These are phyloP conservation scores for Fusarium sp. DNA, from an alignment of 2,329 filamentous ascomycete species.

Conservation along the genomic window DNA sequence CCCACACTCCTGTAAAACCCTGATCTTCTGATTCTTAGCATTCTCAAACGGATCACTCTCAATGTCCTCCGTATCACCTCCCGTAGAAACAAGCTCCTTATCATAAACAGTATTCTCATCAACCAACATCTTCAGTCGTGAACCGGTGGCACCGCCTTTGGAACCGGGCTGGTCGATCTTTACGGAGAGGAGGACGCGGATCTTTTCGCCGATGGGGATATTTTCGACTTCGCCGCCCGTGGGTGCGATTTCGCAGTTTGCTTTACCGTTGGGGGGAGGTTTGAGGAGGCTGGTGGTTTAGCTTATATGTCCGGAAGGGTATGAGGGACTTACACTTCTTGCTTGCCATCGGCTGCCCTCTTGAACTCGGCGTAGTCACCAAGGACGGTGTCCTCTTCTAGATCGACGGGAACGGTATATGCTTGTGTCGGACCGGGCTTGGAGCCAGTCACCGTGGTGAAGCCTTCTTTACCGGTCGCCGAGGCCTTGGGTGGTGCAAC, in stretches of 20 bases:
- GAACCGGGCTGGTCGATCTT: background rate
- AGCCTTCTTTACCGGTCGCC: background rate
- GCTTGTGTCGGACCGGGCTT: background rate
- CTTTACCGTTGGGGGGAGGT: constrained; percentile 4
- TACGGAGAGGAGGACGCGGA: background rate
- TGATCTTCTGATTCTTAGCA: constrained; percentile 13
- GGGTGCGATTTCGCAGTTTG: constrained; percentile 3
- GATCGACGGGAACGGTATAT: background rate
- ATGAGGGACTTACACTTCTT: constrained; percentile 8
- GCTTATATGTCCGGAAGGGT: too few relatives aligned
- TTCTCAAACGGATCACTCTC: constrained; percentile 8
- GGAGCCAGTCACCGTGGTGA: constrained; percentile 5
- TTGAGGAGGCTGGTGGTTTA: background rate
- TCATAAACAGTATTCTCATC: constrained; percentile 3
- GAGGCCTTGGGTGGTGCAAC: background rate
- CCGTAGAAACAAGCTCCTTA: background rate
- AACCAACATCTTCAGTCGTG: constrained; percentile 7
- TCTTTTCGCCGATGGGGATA: background rate
- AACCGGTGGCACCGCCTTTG: background rate
- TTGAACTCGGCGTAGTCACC: constrained; percentile 16
- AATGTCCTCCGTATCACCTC: background rate
- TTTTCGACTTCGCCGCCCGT: background rate
- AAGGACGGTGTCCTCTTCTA: background rate
- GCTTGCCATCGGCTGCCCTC: background rate
- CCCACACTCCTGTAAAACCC: constrained; percentile 7